Conservation (phyloP, 164 flowering plant species). For the Malania oleifera region DNA sequence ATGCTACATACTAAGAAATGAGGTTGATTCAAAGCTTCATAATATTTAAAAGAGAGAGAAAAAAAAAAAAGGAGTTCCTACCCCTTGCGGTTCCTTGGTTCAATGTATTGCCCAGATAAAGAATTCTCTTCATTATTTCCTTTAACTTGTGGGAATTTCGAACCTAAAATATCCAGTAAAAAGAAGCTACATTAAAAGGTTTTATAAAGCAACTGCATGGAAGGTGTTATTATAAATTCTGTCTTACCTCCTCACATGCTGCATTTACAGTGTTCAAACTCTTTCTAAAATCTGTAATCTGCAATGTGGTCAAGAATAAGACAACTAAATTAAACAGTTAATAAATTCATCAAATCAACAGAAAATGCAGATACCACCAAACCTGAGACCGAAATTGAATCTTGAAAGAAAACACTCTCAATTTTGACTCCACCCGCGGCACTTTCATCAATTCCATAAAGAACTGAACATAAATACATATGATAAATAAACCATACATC, state of each 20-base stretch:
- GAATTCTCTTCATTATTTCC: slow-evolving; percentile 84
- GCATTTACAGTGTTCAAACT: slow-evolving; percentile 66
- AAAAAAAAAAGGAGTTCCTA: slow-evolving; percentile 34
- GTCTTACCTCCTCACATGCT: slow-evolving; percentile 80
- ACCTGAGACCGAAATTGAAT: slow-evolving; percentile 90
- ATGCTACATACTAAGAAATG: too few relatives aligned
- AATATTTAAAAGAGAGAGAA: too few relatives aligned
- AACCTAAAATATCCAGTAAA: slow-evolving; percentile 43
- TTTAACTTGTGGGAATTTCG: slow-evolving; percentile 71
- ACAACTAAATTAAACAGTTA: background rate
- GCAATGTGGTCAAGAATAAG: slow-evolving; percentile 19
- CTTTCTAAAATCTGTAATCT: slow-evolving; percentile 77
- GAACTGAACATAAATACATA: slow-evolving; percentile 36
- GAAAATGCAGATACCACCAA: slow-evolving; percentile 25
- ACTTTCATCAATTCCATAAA: slow-evolving; percentile 96
- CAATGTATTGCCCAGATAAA: slow-evolving; percentile 76
- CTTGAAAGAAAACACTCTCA: slow-evolving; percentile 91
- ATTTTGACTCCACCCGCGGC: slow-evolving; percentile 87
- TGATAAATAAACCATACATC: background rate
- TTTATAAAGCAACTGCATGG: background rate
- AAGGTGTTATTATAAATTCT: background rate
- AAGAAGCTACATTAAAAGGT: background rate
- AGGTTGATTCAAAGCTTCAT: too few relatives aligned
- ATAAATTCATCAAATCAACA: background rate
- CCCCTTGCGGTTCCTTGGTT: slow-evolving; percentile 99